Percentiles rank a stretch among this genome's conserved stretches.
Conservation (phyloP, 2,329 filamentous ascomycete genomes). For the Penicillium sp. region DNA sequence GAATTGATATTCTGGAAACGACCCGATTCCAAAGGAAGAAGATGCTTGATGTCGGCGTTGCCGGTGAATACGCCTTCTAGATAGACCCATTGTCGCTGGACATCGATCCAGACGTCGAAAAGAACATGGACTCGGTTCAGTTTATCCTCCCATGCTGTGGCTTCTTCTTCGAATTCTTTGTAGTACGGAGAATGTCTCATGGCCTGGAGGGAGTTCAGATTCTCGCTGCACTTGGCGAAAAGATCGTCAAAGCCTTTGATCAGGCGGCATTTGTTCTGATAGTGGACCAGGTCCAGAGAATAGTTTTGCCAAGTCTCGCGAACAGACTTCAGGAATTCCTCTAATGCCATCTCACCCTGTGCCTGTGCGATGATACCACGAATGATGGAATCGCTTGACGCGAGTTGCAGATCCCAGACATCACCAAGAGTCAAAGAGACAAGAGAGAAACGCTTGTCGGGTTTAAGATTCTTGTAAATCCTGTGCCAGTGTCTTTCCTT, state of each 20-base stretch:
- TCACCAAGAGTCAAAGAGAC: slow-evolving; percentile 94
- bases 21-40: slow-evolving; percentile 90
- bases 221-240: slow-evolving; percentile 96
- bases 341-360: slow-evolving; percentile 93
- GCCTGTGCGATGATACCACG: slow-evolving; percentile 90
- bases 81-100: slow-evolving; percentile 99
- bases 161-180: slow-evolving; percentile 98
- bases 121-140: slow-evolving; percentile 93
- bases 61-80: slow-evolving; percentile 97
- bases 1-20: slow-evolving; percentile 99
- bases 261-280: slow-evolving; percentile 94
- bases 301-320: slow-evolving; percentile 96
- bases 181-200: slow-evolving; percentile 99
- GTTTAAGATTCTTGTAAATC: slow-evolving; percentile 92
- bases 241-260: slow-evolving; percentile 97
- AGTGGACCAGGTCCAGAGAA: slow-evolving; percentile 84
- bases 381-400: slow-evolving; percentile 76
- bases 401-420: slow-evolving; percentile 93
- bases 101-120: slow-evolving; percentile 99
- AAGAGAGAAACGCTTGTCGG: slow-evolving; percentile 84
- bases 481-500: slow-evolving; percentile 94
- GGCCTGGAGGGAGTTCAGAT: slow-evolving; percentile 90
- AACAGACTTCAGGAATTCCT: slow-evolving; percentile 94
- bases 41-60: slow-evolving; percentile 96
- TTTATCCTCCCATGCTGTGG: slow-evolving; percentile 93